phyloP scores from a whole-genome alignment of 768 basidiomycete genomes.

The Clitopilus hobsonii region DNA sequence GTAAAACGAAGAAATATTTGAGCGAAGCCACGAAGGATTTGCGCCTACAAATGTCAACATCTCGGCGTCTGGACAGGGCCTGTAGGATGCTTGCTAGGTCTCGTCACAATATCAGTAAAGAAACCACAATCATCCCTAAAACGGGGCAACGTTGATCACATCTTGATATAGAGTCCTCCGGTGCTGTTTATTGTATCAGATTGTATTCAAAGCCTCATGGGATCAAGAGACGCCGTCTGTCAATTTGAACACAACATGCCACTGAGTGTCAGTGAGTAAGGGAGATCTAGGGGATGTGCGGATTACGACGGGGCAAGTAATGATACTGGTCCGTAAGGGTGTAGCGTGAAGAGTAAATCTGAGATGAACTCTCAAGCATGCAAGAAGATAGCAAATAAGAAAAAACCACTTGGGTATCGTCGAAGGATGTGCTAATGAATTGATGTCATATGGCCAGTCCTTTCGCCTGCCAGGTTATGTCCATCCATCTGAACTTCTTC shows the following conservation, averaged over 20 bases:
- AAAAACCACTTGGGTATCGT: neutral
- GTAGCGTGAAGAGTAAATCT: neutral
- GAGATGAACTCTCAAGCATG: neutral
- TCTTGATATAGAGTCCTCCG: neutral
- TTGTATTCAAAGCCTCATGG: neutral
- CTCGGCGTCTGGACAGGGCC: too few relatives aligned
- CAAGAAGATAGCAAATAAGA: neutral
- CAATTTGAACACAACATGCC: neutral
- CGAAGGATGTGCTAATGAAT: neutral
- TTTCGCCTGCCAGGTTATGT: slow-evolving; percentile 13
- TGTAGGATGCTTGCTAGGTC: too few relatives aligned
- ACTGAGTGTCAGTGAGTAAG: too few relatives aligned
- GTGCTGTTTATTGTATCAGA: too few relatives aligned
- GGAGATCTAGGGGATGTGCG: neutral
- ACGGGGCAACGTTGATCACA: too few relatives aligned
- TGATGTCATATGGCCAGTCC: too few relatives aligned
- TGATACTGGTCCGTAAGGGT: neutral
- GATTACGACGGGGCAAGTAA: neutral
- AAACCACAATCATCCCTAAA: too few relatives aligned
- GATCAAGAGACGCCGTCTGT: neutral
- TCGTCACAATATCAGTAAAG: too few relatives aligned
- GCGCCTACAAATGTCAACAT: too few relatives aligned
- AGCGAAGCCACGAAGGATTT: neutral
- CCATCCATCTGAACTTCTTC: slow-evolving; percentile 37
- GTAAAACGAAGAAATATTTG: neutral